Evolutionary conservation across 2,329 filamentous ascomycete species (phyloP), one percentile per base, ranked within the genome.

Genomic region (Fusarium hainanense): DNA sequence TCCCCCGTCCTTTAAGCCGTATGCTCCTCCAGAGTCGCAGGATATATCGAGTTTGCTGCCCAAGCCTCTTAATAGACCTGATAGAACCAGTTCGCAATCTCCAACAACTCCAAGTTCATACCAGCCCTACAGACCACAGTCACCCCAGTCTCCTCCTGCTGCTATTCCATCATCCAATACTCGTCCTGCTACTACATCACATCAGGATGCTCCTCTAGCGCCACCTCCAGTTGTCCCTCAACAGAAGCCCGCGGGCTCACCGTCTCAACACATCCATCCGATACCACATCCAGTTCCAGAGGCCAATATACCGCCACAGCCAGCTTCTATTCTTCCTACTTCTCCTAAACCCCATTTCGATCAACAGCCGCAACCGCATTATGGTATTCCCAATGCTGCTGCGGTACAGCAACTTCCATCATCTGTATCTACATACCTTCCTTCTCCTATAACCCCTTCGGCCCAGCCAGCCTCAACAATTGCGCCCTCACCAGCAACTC

Each of bases 41-140:
- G 66, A 67, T 42, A 30, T 34, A 13, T 55, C 52, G 5, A 55
- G 69, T 52, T 32, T 54, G 12, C 66, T 66, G 6, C 34, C 49
- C 9, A 73, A 49, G 42, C 70, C 57, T 20, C 27, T 44, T 13
- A 27, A 41, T 7, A 55, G 50, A 16, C 54, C 63, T 40, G 61
- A 60, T 37, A 70, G 63, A 37, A 70, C 62, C 34, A 60, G 63
- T 37, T 66, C 72, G 27, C 73, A 74, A 32, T 71, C 73, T 23
- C 71, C 71, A 7, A 68, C 64, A 16, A 62, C 54, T 48, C 63
- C 71, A 28, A 59, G 70, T 21, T 58, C 76, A 30, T 79, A 78
- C 48, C 72, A 74, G 40, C 78, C 77, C 3, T 79, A 78, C 32
- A 70, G 74, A 43, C 77, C 74, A 10, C 63, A 70, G 20, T 70